Conservation (phyloP, 75 land plant genomes). For the Pinus taeda region DNA sequence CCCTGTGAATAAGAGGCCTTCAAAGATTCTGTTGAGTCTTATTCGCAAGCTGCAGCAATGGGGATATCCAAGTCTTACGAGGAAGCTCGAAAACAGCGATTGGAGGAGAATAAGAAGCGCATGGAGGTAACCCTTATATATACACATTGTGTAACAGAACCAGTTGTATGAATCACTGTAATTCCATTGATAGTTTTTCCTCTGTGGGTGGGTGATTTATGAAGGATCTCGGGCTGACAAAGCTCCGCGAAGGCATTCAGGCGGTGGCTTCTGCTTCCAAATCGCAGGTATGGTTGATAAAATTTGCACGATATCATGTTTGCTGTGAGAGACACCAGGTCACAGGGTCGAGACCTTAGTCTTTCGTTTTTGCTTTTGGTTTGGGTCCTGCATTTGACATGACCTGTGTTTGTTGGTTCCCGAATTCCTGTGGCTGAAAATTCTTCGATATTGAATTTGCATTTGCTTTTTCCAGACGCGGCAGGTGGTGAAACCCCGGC, state of each 20-base stretch:
- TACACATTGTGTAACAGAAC: no score
- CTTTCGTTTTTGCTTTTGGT: no score
- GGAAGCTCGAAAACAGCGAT: constrained; percentile 32
- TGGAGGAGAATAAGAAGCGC: constrained; percentile 33
- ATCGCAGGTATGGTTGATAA: constrained; percentile 14
- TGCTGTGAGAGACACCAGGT: not conserved
- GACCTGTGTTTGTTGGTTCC: no score
- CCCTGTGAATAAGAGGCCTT: no score
- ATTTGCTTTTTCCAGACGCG: constrained; percentile 13
- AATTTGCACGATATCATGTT: not conserved
- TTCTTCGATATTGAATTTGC: not conserved
- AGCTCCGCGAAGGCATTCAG: constrained; percentile 27
- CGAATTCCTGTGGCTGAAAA: not conserved
- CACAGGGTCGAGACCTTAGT: not conserved
- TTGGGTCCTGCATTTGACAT: no score
- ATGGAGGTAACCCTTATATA: constrained; percentile 22
- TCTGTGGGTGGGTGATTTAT: constrained; percentile 1
- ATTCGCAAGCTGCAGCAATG: not conserved
- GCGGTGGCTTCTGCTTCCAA: constrained; percentile 14
- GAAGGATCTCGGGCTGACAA: constrained; percentile 47
- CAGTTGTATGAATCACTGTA: not conserved
- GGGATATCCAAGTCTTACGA: constrained; percentile 24
- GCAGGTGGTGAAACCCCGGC: constrained; percentile 12
- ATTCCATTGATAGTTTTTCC: not conserved
- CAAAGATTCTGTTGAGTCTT: no score